A percentile compares a stretch with the other conserved stretches of the same genome.
These are phyloP conservation scores for Neofusicoccum cordaticola DNA, from an alignment of 2,329 filamentous ascomycete genomes.

Conservation along the genomic window DNA sequence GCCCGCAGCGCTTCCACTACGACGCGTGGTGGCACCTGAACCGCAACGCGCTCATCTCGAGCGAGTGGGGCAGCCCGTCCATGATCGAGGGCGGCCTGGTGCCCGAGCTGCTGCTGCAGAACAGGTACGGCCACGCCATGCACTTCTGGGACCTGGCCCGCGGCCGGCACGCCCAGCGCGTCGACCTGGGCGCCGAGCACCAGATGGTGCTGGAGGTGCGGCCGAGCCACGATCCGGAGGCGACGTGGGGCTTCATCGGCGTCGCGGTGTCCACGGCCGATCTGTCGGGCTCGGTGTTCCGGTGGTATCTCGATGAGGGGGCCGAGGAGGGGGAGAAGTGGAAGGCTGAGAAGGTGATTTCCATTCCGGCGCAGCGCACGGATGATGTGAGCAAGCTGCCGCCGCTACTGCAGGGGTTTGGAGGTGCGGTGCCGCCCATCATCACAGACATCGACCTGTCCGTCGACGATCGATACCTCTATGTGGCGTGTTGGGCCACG, in stretches of 20 bases:
- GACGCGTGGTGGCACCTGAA: constrained; percentile 2
- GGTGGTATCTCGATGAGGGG: not conserved
- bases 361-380: not conserved
- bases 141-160: not conserved
- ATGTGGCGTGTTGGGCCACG: not conserved
- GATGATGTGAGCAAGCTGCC: not conserved
- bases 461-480: not conserved
- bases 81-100: not conserved
- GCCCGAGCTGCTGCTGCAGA: not conserved
- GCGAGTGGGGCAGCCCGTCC: not conserved
- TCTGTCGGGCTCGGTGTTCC: not conserved
- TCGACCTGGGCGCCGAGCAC: not conserved
- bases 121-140: not conserved
- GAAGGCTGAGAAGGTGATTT: not conserved
- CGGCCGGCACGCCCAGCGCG: not conserved
- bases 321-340: not conserved
- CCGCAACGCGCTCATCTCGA: not conserved
- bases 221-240: not conserved
- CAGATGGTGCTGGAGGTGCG: constrained; percentile 1
- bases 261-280: not conserved
- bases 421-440: not conserved
- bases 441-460: not conserved
- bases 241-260: not conserved
- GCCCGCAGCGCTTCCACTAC: not conserved
- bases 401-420: not conserved